A percentile compares a stretch with the other conserved stretches of the same genome.
Conservation (phyloP, 148 eudicot genomes). For the Heliamphora exappendiculata region DNA sequence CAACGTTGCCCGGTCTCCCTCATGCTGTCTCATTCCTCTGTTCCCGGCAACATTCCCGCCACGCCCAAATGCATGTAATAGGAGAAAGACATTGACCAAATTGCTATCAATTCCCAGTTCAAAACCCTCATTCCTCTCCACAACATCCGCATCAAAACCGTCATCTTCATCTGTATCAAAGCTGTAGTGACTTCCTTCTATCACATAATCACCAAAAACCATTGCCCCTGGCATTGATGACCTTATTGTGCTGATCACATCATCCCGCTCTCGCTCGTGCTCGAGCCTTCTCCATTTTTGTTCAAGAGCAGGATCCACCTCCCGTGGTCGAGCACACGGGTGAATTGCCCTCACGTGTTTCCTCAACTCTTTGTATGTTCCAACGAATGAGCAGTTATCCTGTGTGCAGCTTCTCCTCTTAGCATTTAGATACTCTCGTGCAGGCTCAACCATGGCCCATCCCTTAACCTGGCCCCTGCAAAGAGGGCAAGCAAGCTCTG, state of each 20-base stretch:
- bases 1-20: conserved; percentile 14
- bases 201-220: conserved; percentile 58
- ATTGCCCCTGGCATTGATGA: conserved; percentile 61
- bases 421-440: conserved; percentile 38
- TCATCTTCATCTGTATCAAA: conserved; percentile 42
- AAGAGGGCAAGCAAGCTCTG: conserved; percentile 55
- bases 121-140: conserved; percentile 18
- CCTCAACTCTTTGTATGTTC: conserved; percentile 48
- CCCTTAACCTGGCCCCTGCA: conserved; percentile 73
- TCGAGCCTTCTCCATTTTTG: conserved; percentile 56
- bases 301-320: conserved; percentile 51
- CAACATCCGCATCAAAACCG: conserved; percentile 22
- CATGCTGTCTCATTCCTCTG: conserved; percentile 25
- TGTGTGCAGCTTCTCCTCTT: conserved; percentile 51
- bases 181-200: conserved; percentile 29
- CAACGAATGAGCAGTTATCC: conserved; percentile 41
- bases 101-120: conserved; percentile 24
- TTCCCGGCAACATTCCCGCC: conserved; percentile 17
- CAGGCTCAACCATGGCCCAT: conserved; percentile 57
- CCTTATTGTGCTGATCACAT: conserved; percentile 48
- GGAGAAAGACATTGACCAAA: conserved; percentile 24
- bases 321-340: conserved; percentile 50
- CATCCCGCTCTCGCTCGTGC: conserved; percentile 42
- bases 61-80: conserved; percentile 37
- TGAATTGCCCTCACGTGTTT: conserved; percentile 51